Percentiles rank a stretch among this genome's conserved stretches.
Conservation (phyloP, 2,329 filamentous ascomycete species). For the Aspergillus tanneri region DNA sequence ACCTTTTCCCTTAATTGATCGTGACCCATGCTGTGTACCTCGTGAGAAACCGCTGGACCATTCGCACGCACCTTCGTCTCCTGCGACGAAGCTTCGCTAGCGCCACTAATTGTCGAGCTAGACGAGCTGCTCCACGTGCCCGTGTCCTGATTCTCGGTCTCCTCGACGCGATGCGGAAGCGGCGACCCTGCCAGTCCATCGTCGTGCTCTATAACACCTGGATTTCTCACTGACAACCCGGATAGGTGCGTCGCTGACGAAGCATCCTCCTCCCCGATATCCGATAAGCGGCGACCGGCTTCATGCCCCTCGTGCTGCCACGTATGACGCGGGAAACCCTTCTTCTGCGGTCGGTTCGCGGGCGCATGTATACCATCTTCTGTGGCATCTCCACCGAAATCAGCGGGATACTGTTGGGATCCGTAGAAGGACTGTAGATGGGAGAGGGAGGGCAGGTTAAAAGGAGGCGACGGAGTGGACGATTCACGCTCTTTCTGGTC, state of each 20-base stretch:
- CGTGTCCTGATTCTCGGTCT: constrained; percentile 51
- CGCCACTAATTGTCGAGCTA: constrained; percentile 38
- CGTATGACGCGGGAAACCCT: constrained; percentile 33
- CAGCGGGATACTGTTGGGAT: constrained; percentile 16
- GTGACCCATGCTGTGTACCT: constrained; percentile 4
- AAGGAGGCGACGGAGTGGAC: constrained; percentile 54
- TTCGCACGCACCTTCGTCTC: constrained; percentile 6
- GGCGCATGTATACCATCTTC: background rate
- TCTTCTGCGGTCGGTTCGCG: constrained; percentile 24
- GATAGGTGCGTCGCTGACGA: constrained; percentile 25
- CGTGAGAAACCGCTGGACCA: constrained; percentile 1
- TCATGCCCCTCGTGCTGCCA: constrained; percentile 40
- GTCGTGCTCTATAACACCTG: constrained; percentile 10
- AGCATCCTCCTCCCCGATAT: constrained; percentile 47
- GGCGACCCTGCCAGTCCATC: constrained; percentile 20
- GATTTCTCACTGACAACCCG: too few relatives aligned
- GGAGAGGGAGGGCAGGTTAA: constrained; percentile 48
- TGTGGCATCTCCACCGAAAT: constrained; percentile 8
- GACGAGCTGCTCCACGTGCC: constrained; percentile 35
- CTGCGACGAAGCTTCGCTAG: constrained; percentile 25
- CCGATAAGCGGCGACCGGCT: constrained; percentile 44
- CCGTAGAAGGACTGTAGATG: constrained; percentile 40
- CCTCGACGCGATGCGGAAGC: constrained; percentile 44
- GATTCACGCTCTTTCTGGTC: constrained; percentile 55
- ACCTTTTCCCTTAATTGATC: constrained; percentile 5